Evolutionary conservation across 371 early-diverging fungal species (phyloP).

Genomic region (Dentiscutata heterogama): DNA sequence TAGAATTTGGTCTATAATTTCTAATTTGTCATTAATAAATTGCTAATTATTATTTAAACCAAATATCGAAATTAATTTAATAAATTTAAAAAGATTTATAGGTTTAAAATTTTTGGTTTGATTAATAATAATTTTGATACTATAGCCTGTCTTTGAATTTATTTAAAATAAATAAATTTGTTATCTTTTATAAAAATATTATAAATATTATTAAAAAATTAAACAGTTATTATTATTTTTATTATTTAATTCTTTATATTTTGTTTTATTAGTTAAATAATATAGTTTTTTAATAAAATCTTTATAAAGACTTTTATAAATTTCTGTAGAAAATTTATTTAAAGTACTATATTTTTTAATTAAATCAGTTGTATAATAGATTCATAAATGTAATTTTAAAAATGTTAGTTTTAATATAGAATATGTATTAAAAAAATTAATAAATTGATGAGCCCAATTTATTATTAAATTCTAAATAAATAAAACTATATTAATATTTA

Average conservation of each 20-base stretch:
- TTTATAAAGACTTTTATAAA: constrained; percentile 20
- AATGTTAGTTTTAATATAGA: not conserved
- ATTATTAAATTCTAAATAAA: not conserved
- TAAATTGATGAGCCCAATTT: not conserved
- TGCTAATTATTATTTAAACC: no score
- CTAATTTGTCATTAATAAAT: no score
- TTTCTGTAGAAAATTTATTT: constrained; percentile 10
- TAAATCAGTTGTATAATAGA: not conserved
- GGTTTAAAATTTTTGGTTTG: no score
- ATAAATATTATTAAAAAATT: not conserved
- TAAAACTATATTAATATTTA: not conserved
- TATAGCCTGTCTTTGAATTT: no score
- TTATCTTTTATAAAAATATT: no score
- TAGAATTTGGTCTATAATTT: no score
- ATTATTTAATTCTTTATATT: not conserved
- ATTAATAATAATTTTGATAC: no score
- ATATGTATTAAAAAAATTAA: not conserved
- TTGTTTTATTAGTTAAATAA: not conserved
- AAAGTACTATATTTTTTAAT: not conserved
- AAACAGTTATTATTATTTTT: not conserved
- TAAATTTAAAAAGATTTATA: no score
- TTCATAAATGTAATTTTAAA: not conserved
- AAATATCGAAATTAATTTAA: no score
- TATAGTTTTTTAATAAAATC: constrained; percentile 15
- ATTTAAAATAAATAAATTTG: no score